Evolutionary conservation across 108 stramenopile species (phyloP), one percentile per base, ranked within the genome.

Genomic region (Cyclostephanos invisitatus): DNA sequence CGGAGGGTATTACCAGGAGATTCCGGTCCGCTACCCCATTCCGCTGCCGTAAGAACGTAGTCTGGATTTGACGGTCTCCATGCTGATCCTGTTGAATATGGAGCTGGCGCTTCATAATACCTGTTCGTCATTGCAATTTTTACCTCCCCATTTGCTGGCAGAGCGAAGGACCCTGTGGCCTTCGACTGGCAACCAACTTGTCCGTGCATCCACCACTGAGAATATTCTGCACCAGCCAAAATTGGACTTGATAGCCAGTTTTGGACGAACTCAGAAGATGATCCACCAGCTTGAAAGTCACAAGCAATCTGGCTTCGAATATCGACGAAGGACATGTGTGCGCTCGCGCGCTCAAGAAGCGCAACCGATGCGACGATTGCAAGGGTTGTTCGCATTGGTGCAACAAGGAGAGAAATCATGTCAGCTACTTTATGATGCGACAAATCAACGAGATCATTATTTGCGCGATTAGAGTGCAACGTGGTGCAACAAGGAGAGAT

Each of bases 131-230:
- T 54, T 25, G 12, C 53, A 8, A 54, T 54, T 0, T 25, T 18
- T 54, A 24, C 25, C 10, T 0, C 2, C 8, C 53, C 53, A 9
- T 27, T 27, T 3, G 25, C 53, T 54, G 53, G 53, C 53, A 54
- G 53, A 25, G 22, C 25, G 14, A 54, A 54, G 24, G 25, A 24
- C 22, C 53, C 53, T 27, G 1, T 25, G 5, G 53, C 53, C 25
- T 25, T 54, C 10, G 7, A 9, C 25, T 54, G 53, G 22, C 53
- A 54, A 27, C 12, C 12, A 2, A 25, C 53, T 20, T 54, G 53
- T 24, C 53, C 53, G 22, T 54, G 53, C 25, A 54, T 27, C 53
- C 53, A 54, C 53, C 53, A 54, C 22, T 54, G 24, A 25, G 53
- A 54, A 4, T 15, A 54, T 11, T 24, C 9, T 12, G 22, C 25